Evolutionary conservation across 192 early-diverging fungal species (phyloP).

Genomic region (Podila epicladia): DNA sequence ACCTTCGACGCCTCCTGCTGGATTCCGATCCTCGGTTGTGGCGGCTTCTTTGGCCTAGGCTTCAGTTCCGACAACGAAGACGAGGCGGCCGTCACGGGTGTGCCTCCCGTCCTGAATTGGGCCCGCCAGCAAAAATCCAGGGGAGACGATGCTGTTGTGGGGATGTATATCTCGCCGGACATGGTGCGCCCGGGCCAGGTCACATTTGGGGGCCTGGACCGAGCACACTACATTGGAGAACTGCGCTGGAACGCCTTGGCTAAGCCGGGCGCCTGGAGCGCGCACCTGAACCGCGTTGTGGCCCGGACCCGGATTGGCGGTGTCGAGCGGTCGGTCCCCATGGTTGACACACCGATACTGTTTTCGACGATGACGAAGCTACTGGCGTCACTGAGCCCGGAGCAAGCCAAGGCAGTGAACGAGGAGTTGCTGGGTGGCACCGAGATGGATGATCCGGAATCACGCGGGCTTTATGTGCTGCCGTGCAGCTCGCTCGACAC

Average conservation of each 20-base stretch:
- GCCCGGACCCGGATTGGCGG: too few relatives aligned
- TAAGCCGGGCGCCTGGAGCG: conserved; percentile 33
- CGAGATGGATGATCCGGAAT: conserved; percentile 79
- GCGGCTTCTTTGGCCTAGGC: conserved; percentile 88
- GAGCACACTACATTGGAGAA: conserved; percentile 72
- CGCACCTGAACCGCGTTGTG: too few relatives aligned
- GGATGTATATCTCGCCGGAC: conserved; percentile 79
- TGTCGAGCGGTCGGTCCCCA: too few relatives aligned
- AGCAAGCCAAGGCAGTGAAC: conserved; percentile 89
- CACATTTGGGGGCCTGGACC: conserved; percentile 81
- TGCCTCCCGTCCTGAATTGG: conserved; percentile 93
- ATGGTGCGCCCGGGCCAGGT: conserved; percentile 30
- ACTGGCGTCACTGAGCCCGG: conserved; percentile 62
- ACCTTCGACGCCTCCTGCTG: too few relatives aligned
- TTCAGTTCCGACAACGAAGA: conserved; percentile 86
- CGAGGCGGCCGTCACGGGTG: conserved; percentile 79
- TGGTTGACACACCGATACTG: too few relatives aligned
- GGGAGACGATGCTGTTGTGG: conserved; percentile 86
- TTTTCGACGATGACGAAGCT: too few relatives aligned
- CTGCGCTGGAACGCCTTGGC: conserved; percentile 86
- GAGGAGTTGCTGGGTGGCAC: conserved; percentile 64
- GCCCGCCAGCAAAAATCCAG: conserved; percentile 74
- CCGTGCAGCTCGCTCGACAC: conserved; percentile 76
- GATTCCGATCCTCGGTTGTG: conserved; percentile 81
- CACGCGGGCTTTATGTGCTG: conserved; percentile 77